Base-by-base conservation (phyloP, 345 rosid genomes). In the Anacardium occidentale region DNA sequence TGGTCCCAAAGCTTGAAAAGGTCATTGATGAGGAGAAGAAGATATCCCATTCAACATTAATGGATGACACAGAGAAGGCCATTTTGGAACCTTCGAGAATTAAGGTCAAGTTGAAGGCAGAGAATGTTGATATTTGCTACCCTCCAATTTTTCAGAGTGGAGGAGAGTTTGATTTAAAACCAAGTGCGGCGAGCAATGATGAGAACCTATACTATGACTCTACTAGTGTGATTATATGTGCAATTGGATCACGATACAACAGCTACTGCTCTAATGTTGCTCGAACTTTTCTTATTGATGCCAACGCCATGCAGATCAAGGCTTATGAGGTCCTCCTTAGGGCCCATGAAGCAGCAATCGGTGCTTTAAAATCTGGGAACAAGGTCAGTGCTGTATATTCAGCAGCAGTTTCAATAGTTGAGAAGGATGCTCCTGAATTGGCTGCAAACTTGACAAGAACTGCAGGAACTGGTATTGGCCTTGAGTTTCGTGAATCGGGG, bases 91-190 rank as follows among this genome's bases (percentile, higher is more conserved):
- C 89, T 25, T 55, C 85, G 32, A 80, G 70, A 73, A 71, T 73
- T 58, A 80, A 77, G 75, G 85, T 80, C 50, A 83, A 86, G 72
- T 70, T 83, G 74, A 86, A 80, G 84, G 85, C 87, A 20, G 87
- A 86, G 74, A 83, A 86, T 72, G 82, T 86, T 66, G 89, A 83
- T 53, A 86, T 83, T 42, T 86, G 89, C 32, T 86, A 83, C 58
- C 87, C 85, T 62, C 87, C 90, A 0, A 80, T 86, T 34, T 86
- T 86, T 66, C 90, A 86, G 76, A 86, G 90, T 73, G 87, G 87
- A 53, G 84, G 82, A 21, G 73, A 25, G 53, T 86, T 86, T 80
- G 83, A 82, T 75, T 76, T 86, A 10, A 86, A 74, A 70, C 87
- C 85, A 7, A 82, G 80, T 74, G 90, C 90, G 15, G 72, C 86